Evolutionary conservation across 768 basidiomycete genomes (phyloP).

Genomic region (Hygrophoropsis aurantiaca): DNA sequence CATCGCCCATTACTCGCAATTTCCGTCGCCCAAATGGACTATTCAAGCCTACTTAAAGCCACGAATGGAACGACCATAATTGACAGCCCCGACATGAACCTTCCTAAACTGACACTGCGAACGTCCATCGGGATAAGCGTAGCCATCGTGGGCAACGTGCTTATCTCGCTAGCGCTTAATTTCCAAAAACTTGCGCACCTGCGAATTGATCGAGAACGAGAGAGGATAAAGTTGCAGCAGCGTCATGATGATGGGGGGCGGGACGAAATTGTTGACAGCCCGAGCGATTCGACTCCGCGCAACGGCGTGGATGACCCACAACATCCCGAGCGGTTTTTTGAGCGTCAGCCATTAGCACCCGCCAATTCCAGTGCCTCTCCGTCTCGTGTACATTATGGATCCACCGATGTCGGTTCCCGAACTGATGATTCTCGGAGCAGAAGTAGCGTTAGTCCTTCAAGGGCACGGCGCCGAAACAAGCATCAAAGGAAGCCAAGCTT

Average conservation of each 20-base stretch:
- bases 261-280: neutral
- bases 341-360: constrained; percentile 29
- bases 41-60: neutral
- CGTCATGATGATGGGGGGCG: constrained; percentile 1
- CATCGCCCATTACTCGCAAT: no score
- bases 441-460: constrained; percentile 20
- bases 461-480: constrained; percentile 12
- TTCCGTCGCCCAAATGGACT: no score
- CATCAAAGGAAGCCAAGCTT: constrained; percentile 30
- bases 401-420: constrained; percentile 4
- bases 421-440: constrained; percentile 27
- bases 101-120: constrained; percentile 55
- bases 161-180: constrained; percentile 90
- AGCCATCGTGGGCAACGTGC: constrained; percentile 80
- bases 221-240: constrained; percentile 15
- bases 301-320: neutral
- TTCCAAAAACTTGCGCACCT: constrained; percentile 90
- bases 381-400: constrained; percentile 18
- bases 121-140: constrained; percentile 78
- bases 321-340: constrained; percentile 12
- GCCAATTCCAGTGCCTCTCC: constrained; percentile 21
- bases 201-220: constrained; percentile 49
- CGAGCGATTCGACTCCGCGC: neutral
- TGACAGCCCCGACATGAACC: constrained; percentile 33
- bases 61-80: constrained; percentile 1